Conservation (phyloP, 441 rosid species). For the Manihot esculenta region DNA sequence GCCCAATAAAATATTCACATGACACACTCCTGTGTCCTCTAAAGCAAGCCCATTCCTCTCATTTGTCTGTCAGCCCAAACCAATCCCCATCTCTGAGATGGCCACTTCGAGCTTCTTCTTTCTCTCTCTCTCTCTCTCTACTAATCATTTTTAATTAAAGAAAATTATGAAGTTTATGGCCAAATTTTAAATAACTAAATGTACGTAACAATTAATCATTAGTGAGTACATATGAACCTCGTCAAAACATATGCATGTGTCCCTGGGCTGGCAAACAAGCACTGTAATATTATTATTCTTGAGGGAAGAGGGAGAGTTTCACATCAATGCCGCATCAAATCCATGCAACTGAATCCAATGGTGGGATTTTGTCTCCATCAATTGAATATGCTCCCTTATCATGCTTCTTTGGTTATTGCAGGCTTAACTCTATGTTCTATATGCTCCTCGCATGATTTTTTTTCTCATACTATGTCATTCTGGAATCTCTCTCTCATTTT, state of each 20-base stretch:
- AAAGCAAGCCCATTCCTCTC: background rate
- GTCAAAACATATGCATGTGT: background rate
- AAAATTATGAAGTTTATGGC: too few relatives aligned
- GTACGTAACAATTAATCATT: too few relatives aligned
- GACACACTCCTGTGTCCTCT: too few relatives aligned
- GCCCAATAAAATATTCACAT: background rate
- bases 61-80: background rate
- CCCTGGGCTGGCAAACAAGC: background rate
- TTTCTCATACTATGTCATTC: too few relatives aligned
- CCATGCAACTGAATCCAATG: conserved; percentile 8
- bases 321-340: conserved; percentile 13
- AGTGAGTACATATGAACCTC: background rate
- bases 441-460: too few relatives aligned
- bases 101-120: too few relatives aligned
- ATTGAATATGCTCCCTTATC: background rate
- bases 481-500: background rate
- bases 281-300: conserved; percentile 3
- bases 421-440: too few relatives aligned
- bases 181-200: too few relatives aligned
- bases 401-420: too few relatives aligned
- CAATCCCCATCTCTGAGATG: background rate
- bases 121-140: too few relatives aligned
- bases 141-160: too few relatives aligned
- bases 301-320: background rate
- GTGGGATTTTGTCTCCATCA: conserved; percentile 14